A percentile compares a stretch with the other conserved stretches of the same genome.
Conservation (phyloP, 441 rosid species). For the Manihot esculenta region DNA sequence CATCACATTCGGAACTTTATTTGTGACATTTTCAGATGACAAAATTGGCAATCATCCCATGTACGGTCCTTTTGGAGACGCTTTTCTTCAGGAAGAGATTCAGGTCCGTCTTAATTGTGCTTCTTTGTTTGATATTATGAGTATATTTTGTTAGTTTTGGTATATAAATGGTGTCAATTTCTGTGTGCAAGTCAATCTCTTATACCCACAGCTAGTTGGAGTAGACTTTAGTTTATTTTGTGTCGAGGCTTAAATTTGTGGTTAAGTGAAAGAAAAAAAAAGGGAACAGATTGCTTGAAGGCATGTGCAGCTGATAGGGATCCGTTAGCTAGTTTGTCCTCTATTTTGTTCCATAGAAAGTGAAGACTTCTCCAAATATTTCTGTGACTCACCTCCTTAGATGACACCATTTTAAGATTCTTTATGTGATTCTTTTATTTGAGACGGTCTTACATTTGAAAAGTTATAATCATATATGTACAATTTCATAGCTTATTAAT, state of each 20-base stretch:
- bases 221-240: not conserved
- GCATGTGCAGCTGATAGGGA: conserved; percentile 6
- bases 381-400: not conserved
- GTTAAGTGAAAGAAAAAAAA: not conserved
- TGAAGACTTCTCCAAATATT: not conserved
- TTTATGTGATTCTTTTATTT: not conserved
- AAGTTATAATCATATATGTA: not conserved
- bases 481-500: not conserved
- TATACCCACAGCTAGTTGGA: not conserved
- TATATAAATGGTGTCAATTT: not conserved
- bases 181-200: not conserved
- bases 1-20: conserved; percentile 14
- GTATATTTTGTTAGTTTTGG: conserved; percentile 6
- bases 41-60: conserved; percentile 96
- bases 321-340: not conserved
- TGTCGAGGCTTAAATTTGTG: not conserved
- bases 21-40: conserved; percentile 66
- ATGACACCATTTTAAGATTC: not conserved
- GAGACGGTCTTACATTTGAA: not conserved
- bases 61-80: conserved; percentile 96
- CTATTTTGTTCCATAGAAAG: not conserved
- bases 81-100: conserved; percentile 90
- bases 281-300: not conserved
- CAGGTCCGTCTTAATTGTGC: conserved; percentile 54
- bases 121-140: conserved; percentile 4